These are phyloP conservation scores for Microbotryum silenes-acaulis DNA, from an alignment of 1,284 basidiomycete genomes.

Conservation along the genomic window DNA sequence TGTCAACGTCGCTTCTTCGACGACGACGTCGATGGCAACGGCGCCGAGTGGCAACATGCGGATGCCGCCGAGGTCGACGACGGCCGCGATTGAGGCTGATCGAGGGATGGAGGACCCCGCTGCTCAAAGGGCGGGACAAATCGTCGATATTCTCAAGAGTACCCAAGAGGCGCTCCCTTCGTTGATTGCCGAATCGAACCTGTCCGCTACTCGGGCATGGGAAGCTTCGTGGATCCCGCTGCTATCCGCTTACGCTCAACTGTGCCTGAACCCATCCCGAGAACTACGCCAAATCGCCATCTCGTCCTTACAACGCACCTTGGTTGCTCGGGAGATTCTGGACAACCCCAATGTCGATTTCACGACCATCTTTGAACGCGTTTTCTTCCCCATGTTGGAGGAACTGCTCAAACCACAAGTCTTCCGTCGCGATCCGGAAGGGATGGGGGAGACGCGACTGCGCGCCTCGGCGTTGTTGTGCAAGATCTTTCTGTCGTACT, in stretches of 20 bases:
- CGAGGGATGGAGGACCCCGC: conserved; percentile 49
- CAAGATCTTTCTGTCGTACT: conserved; percentile 91
- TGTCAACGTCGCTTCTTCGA: conserved; percentile 39
- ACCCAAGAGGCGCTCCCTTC: conserved; percentile 33
- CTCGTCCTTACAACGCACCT: conserved; percentile 72
- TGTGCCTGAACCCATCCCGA: conserved; percentile 75
- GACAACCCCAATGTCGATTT: conserved; percentile 55
- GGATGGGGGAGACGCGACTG: conserved; percentile 81
- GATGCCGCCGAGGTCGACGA: conserved; percentile 7
- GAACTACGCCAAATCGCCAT: conserved; percentile 81
- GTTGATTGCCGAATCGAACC: conserved; percentile 30
- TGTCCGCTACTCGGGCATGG: conserved; percentile 52
- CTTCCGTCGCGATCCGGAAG: conserved; percentile 67
- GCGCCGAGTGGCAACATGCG: not conserved
- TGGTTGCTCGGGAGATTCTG: conserved; percentile 70
- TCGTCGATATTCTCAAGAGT: conserved; percentile 62
- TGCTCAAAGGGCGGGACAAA: conserved; percentile 69
- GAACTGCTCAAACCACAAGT: conserved; percentile 81
- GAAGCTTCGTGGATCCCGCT: conserved; percentile 71
- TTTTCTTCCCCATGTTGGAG: conserved; percentile 87
- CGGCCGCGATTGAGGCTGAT: conserved; percentile 9
- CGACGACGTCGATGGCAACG: conserved; percentile 43
- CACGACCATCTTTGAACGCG: conserved; percentile 76
- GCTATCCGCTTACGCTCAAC: conserved; percentile 66
- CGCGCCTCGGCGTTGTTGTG: conserved; percentile 80